Evolutionary conservation across 202 grass and related monocot genomes (phyloP).

Genomic region (Bolboschoenoplectus hybrid): DNA sequence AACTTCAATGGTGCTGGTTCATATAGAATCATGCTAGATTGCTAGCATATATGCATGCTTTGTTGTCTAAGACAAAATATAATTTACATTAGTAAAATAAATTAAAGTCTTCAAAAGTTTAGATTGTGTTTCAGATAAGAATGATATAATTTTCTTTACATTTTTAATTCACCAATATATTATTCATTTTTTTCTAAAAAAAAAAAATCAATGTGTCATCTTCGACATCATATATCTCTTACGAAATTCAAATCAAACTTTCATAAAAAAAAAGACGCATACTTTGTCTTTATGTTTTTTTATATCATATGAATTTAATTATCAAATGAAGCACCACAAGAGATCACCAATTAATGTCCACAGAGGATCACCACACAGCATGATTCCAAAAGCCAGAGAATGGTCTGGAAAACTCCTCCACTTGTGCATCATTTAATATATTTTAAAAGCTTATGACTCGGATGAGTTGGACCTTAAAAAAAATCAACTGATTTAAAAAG

Average conservation of each 20-base stretch:
- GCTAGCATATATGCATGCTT: background rate
- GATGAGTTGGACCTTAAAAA: constrained; percentile 25
- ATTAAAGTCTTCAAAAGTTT: background rate
- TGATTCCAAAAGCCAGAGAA: constrained; percentile 21
- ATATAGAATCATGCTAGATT: no score
- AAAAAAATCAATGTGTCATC: no score
- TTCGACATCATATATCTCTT: no score
- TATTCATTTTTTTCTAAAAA: no score
- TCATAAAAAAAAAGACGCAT: background rate
- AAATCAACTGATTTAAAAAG: background rate
- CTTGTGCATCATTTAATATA: constrained; percentile 16
- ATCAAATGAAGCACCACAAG: background rate
- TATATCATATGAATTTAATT: background rate
- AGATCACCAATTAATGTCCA: background rate
- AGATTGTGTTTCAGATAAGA: background rate
- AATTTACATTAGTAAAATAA: no score
- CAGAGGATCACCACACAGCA: background rate
- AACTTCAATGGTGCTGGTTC: no score
- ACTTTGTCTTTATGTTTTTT: background rate
- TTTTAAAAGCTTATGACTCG: constrained; percentile 21
- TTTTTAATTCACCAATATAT: background rate
- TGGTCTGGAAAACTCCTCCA: constrained; percentile 14
- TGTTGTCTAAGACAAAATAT: no score
- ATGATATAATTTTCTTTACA: background rate
- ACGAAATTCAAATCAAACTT: no score